A percentile compares a stretch with the other conserved stretches of the same genome.
Evolutionary conservation across 768 basidiomycete genomes (phyloP).

Genomic region (Macrolepiota dolichaula): DNA sequence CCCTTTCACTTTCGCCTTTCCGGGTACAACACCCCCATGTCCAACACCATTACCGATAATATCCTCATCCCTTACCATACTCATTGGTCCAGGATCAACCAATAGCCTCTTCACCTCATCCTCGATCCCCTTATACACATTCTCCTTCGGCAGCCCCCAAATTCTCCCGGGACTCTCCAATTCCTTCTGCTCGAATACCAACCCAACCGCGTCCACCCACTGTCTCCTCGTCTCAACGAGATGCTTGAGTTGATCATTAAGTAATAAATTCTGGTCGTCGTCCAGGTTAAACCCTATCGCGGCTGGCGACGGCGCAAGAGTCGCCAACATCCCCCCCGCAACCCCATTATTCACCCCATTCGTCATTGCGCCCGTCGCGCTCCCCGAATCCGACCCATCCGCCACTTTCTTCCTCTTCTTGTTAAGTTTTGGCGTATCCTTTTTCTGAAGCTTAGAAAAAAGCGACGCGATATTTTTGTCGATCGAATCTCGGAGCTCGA

Average conservation of each 20-base stretch:
- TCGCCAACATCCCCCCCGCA: slow-evolving; percentile 24
- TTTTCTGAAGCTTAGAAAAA: slow-evolving; percentile 81
- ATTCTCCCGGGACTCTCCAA: slow-evolving; percentile 60
- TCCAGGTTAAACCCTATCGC: slow-evolving; percentile 68
- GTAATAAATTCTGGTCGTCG: slow-evolving; percentile 57
- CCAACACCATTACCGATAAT: slow-evolving; percentile 14
- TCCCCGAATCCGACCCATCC: slow-evolving; percentile 20
- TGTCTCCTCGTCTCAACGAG: slow-evolving; percentile 73
- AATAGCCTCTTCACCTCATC: slow-evolving; percentile 51
- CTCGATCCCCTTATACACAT: slow-evolving; percentile 73
- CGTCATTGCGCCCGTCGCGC: slow-evolving; percentile 20
- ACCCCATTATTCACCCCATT: slow-evolving; percentile 26
- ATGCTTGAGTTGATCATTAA: slow-evolving; percentile 66
- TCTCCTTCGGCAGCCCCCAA: slow-evolving; percentile 74
- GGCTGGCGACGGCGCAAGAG: slow-evolving; percentile 58
- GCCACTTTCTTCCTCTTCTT: slow-evolving; percentile 71
- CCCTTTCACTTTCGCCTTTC: slow-evolving; percentile 35
- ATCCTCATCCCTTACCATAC: slow-evolving; percentile 14
- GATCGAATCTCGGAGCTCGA: slow-evolving; percentile 78
- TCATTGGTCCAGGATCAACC: slow-evolving; percentile 18
- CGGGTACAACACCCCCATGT: background rate
- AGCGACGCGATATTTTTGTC: slow-evolving; percentile 78
- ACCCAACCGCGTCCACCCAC: slow-evolving; percentile 77
- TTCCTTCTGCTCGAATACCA: slow-evolving; percentile 75
- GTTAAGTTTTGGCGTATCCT: slow-evolving; percentile 68